Base-by-base conservation (phyloP, 2,329 filamentous ascomycete genomes). In the Neoascochyta sp. region DNA sequence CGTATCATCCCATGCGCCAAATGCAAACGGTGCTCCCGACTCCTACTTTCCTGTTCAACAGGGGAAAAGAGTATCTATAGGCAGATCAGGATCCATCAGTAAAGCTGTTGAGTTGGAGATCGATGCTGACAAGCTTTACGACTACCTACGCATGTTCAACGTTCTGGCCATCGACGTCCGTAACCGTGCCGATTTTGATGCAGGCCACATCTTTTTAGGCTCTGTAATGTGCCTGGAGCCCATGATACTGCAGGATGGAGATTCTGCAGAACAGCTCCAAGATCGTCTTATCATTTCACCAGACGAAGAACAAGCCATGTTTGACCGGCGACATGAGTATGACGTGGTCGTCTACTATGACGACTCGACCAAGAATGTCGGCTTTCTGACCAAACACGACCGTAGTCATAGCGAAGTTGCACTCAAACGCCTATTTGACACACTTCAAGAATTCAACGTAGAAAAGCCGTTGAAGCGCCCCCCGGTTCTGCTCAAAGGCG, bases 261-360 rank as follows among this genome's bases (percentile, higher is more conserved):
- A 78, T 47, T 82, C 78, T 10, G 78, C 76, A 1, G 77, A 81
- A 40, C 70, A 81, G 42, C 64, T 82, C 4, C 69, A 74, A 11
- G 83, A 88, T 37, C 80, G 80, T 38, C 71, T 89, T 48, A 71
- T 87, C 2, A 63, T 92, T 5, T 81, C 79, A 0, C 82, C 85
- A 0, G 68, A 78, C n/a, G 63, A 71, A n/a, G 92, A 98, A 58
- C 80, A 84, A 45, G 65, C 71, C 2, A 69, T 86, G 17, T 95
- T 94, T 50, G 79, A 78, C 33, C 75, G 82, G 31, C 68, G 78
- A 9, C 75, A 89, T 42, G 73, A 83, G 33, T 95, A 84, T 49
- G 88, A 96, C 45, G 65, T 95, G 22, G 76, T 98, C 8, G 85
- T 98, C 0, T 92, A 93, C 51, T 94, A 96, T 58, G 88, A 98